A percentile compares a stretch with the other conserved stretches of the same genome.
phyloP scores from a whole-genome alignment of 2,329 filamentous ascomycete genomes.

The Pleurostoma richardsiae region DNA sequence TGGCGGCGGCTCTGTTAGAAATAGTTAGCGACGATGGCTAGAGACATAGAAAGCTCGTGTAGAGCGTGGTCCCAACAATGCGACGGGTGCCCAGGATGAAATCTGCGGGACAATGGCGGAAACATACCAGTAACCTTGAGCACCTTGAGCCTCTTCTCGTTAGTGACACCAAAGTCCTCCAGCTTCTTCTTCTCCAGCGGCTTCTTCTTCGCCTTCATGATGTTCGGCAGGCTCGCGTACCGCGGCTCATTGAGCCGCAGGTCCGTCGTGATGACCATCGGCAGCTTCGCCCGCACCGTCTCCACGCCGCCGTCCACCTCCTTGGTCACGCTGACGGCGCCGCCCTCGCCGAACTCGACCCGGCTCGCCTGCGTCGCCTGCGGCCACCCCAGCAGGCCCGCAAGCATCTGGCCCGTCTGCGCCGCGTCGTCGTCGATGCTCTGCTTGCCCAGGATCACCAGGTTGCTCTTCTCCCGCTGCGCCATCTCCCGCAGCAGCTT shows the following conservation, averaged over 20 bases:
- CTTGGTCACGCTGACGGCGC: constrained; percentile 70
- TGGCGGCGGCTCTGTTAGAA: constrained; percentile 66
- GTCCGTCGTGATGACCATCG: constrained; percentile 93
- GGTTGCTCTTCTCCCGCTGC: constrained; percentile 78
- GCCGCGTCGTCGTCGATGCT: constrained; percentile 94
- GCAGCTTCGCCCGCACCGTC: constrained; percentile 79
- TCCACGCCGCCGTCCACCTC: constrained; percentile 96
- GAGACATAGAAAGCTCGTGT: no score
- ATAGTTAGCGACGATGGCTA: constrained; percentile 7
- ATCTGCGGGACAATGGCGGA: not conserved
- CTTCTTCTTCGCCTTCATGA: constrained; percentile 99
- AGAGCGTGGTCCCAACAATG: no score
- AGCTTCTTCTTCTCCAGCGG: constrained; percentile 87
- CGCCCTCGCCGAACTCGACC: constrained; percentile 69
- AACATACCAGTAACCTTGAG: constrained; percentile 77
- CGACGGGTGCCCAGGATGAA: not conserved
- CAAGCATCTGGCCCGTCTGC: constrained; percentile 98
- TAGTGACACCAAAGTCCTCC: constrained; percentile 74
- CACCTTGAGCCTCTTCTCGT: constrained; percentile 74
- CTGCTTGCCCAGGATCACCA: constrained; percentile 95
- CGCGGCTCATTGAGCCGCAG: constrained; percentile 89
- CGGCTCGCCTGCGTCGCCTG: constrained; percentile 92
- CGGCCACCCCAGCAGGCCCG: constrained; percentile 83
- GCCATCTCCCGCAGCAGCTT: constrained; percentile 82
- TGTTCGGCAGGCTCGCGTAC: constrained; percentile 93